These are phyloP conservation scores for Schoenoplectus triqueter DNA, from an alignment of 202 grass and related monocot species.

Conservation along the genomic window DNA sequence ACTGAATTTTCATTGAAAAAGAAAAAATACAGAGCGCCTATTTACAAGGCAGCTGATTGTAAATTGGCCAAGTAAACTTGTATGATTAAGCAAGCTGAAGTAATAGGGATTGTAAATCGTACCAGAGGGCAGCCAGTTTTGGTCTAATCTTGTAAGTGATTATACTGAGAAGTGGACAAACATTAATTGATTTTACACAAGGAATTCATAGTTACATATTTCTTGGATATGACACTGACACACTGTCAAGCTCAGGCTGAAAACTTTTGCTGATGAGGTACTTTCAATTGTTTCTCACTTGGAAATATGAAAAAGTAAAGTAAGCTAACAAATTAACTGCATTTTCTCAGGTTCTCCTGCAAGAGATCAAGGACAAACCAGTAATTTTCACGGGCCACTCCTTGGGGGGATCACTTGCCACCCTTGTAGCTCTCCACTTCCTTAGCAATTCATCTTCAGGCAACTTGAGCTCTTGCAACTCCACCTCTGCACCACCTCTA, in stretches of 20 bases:
- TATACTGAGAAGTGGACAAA: not conserved
- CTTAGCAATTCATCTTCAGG: constrained; percentile 55
- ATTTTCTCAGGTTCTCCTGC: constrained; percentile 57
- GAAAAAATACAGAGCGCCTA: too few relatives aligned
- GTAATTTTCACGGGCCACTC: constrained; percentile 92
- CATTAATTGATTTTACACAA: not conserved
- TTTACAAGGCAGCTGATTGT: not conserved
- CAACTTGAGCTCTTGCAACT: constrained; percentile 47
- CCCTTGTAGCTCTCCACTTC: constrained; percentile 68
- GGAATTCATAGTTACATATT: constrained; percentile 4
- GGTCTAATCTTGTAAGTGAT: not conserved
- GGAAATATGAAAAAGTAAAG: not conserved
- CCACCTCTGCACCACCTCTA: constrained; percentile 47
- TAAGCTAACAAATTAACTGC: constrained; percentile 6
- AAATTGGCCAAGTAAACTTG: not conserved
- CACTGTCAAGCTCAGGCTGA: constrained; percentile 10
- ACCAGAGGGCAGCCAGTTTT: not conserved
- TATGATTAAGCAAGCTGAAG: not conserved
- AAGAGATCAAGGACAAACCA: constrained; percentile 68
- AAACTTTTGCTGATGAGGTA: constrained; percentile 24
- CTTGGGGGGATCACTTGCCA: constrained; percentile 65
- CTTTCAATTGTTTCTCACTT: not conserved
- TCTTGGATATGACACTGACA: constrained; percentile 15
- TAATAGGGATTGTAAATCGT: constrained; percentile 5
- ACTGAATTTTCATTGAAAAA: too few relatives aligned